A percentile compares a stretch with the other conserved stretches of the same genome.
phyloP scores from a whole-genome alignment of 495 filamentous ascomycete genomes.

The Halenospora varia region DNA sequence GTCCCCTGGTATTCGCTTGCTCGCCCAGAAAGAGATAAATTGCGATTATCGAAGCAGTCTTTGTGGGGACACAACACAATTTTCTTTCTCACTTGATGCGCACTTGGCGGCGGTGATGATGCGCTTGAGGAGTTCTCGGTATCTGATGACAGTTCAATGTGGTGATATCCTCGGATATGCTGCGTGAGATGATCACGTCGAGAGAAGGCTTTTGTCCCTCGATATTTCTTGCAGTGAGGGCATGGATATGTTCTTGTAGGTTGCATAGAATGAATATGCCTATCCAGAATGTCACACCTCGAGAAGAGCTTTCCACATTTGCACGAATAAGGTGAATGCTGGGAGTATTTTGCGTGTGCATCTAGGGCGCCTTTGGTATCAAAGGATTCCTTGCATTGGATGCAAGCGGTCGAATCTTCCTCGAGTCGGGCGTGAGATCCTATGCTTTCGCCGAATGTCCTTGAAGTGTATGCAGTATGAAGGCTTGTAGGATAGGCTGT shows the following conservation, averaged over 20 bases:
- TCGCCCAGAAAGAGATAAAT: too few species aligned
- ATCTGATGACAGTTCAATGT: constrained; percentile 17
- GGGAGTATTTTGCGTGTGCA: not conserved
- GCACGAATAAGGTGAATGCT: constrained; percentile 17
- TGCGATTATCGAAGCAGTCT: too few species aligned
- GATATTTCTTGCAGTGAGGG: constrained; percentile 28
- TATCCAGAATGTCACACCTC: constrained; percentile 23
- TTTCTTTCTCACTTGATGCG: too few species aligned
- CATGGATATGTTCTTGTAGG: constrained; percentile 20
- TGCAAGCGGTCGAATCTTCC: constrained; percentile 4
- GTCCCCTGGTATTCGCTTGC: not conserved
- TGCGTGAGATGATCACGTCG: constrained; percentile 34
- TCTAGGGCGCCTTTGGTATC: not conserved
- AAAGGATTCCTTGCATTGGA: constrained; percentile 20
- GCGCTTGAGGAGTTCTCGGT: constrained; percentile 1
- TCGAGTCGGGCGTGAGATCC: not conserved
- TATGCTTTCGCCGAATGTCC: not conserved
- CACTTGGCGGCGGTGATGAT: too few species aligned
- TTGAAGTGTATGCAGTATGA: too few species aligned
- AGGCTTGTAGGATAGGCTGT: too few species aligned
- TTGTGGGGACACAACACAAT: too few species aligned
- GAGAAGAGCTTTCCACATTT: constrained; percentile 25
- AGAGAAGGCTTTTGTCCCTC: constrained; percentile 29
- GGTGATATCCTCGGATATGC: constrained; percentile 32
- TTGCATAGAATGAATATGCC: constrained; percentile 24